Evolutionary conservation across 169 alveolate species (phyloP).

Genomic region (Eimeria falciformis): DNA sequence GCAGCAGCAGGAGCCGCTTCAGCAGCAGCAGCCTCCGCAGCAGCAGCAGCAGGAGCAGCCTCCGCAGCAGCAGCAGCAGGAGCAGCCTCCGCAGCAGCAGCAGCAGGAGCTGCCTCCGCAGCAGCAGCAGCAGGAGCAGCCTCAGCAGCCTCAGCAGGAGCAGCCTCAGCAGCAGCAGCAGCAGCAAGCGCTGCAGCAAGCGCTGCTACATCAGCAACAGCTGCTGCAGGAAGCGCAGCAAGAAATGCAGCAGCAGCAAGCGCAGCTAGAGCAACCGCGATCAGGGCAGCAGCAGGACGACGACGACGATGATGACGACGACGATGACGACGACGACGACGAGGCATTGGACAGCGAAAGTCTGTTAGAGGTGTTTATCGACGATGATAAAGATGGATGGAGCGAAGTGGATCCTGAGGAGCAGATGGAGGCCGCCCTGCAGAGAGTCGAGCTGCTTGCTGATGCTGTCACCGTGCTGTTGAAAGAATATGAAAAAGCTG

Average conservation of each 20-base stretch:
- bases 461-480: conserved; percentile 67
- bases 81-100: background rate
- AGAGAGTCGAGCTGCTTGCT: conserved; percentile 58
- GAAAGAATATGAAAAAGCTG: conserved; percentile 51
- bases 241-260: background rate
- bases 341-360: background rate
- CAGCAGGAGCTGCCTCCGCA: background rate
- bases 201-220: background rate
- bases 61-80: background rate
- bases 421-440: conserved; percentile 22
- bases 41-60: conserved; percentile 18
- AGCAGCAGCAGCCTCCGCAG: background rate
- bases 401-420: conserved; percentile 39
- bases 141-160: background rate
- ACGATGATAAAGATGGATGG: background rate
- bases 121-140: background rate
- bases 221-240: background rate
- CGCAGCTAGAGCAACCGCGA: background rate
- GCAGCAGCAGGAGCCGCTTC: background rate
- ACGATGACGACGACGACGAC: background rate
- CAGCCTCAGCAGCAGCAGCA: background rate
- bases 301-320: background rate
- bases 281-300: conserved; percentile 13
- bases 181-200: background rate
- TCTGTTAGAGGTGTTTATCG: no score